phyloP scores from a whole-genome alignment of 1,139 yeast genomes.

The Candida glucosophila region DNA sequence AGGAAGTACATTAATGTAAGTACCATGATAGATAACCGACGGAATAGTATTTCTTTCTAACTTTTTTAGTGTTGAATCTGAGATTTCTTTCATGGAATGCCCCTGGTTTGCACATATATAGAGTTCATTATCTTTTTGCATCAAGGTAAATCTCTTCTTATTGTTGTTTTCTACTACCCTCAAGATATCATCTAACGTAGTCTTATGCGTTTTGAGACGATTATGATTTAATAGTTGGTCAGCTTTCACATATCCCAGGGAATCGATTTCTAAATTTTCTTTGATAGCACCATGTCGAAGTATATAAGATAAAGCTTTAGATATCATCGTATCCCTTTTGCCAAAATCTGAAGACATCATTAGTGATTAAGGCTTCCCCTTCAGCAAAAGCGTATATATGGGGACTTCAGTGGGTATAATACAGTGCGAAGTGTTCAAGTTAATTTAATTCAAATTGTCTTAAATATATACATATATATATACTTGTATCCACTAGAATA shows the following conservation, averaged over 20 bases:
- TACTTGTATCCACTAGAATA: too few relatives aligned
- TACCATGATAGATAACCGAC: conserved; percentile 65
- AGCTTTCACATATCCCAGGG: conserved; percentile 57
- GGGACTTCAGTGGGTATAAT: too few relatives aligned
- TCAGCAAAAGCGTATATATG: too few relatives aligned
- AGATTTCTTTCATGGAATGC: conserved; percentile 54
- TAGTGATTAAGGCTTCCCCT: too few relatives aligned
- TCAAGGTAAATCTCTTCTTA: conserved; percentile 58
- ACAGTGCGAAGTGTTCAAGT: too few relatives aligned
- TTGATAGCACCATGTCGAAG: conserved; percentile 80
- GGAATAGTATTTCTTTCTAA: conserved; percentile 17
- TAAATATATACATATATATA: too few relatives aligned
- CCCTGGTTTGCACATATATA: conserved; percentile 88
- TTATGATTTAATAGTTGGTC: conserved; percentile 46
- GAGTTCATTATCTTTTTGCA: conserved; percentile 11
- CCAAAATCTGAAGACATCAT: conserved; percentile 9
- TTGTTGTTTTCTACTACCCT: conserved; percentile 57
- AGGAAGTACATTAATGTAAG: conserved; percentile 43
- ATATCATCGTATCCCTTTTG: conserved; percentile 46
- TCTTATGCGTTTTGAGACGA: conserved; percentile 46
- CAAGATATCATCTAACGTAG: conserved; percentile 49
- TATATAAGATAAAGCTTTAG: conserved; percentile 67
- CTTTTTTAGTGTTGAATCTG: conserved; percentile 28
- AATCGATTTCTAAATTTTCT: conserved; percentile 57
- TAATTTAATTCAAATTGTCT: too few relatives aligned